A percentile compares a stretch with the other conserved stretches of the same genome.
These are phyloP conservation scores for Aspergillus pseudoterreus DNA, from an alignment of 2,329 filamentous ascomycete species.

Conservation along the genomic window DNA sequence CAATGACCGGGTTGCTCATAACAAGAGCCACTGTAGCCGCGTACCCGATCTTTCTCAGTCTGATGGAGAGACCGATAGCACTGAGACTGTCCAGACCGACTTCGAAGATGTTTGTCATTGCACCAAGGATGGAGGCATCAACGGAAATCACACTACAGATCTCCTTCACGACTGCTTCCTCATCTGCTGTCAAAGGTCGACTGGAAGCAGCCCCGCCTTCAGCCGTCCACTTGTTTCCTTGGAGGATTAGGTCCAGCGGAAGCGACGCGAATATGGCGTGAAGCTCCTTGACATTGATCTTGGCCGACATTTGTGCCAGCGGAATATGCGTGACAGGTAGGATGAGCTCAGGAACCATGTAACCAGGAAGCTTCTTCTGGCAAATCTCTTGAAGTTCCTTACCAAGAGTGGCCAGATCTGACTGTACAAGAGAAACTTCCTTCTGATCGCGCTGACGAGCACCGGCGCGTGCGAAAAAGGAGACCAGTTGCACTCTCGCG, in stretches of 20 bases:
- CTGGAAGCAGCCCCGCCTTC: constrained; percentile 1
- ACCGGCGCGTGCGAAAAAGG: constrained; percentile 23
- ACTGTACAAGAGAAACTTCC: constrained; percentile 14
- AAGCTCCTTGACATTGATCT: constrained; percentile 31
- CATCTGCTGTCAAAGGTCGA: constrained; percentile 20
- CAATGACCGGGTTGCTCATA: constrained; percentile 31
- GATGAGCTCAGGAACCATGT: constrained; percentile 28
- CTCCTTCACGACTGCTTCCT: constrained; percentile 21
- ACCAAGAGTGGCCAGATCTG: constrained; percentile 16
- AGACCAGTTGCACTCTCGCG: constrained; percentile 25
- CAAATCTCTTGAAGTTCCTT: constrained; percentile 24
- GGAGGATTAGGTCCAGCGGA: constrained; percentile 21
- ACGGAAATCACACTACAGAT: constrained; percentile 20
- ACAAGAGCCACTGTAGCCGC: constrained; percentile 31
- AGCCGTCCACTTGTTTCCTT: constrained; percentile 11
- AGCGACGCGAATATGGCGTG: constrained; percentile 24
- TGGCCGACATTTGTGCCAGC: constrained; percentile 27
- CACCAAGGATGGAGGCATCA: constrained; percentile 15
- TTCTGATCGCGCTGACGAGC: constrained; percentile 8
- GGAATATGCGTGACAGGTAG: constrained; percentile 24
- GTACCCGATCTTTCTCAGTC: constrained; percentile 31
- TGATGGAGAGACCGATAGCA: constrained; percentile 34
- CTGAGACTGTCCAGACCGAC: constrained; percentile 38
- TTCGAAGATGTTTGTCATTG: constrained; percentile 33
- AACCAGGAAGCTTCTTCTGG: constrained; percentile 21